Conservation (phyloP, 1,284 basidiomycete genomes). For the Chalciporus piperatoides region DNA sequence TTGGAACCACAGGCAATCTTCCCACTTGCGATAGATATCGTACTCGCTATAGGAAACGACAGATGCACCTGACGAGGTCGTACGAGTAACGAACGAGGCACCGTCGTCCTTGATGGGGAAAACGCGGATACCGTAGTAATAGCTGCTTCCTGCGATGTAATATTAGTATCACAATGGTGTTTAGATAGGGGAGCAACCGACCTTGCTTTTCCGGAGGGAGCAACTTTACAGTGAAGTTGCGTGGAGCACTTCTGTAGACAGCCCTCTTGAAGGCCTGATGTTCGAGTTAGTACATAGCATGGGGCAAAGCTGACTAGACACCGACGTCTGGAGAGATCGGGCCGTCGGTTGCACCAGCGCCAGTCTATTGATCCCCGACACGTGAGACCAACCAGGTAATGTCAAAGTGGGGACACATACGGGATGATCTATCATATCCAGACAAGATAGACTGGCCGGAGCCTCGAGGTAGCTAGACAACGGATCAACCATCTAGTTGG, state of each 20-base stretch:
- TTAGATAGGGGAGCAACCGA: conserved; percentile 26
- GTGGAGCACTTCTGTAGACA: conserved; percentile 55
- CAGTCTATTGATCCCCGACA: conserved; percentile 7
- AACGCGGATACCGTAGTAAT: conserved; percentile 62
- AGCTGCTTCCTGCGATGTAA: conserved; percentile 44
- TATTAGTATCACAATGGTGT: not conserved
- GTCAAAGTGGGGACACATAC: conserved; percentile 11
- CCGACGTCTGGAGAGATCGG: conserved; percentile 28
- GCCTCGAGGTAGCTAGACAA: not conserved
- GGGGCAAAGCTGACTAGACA: not conserved
- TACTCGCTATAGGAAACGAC: conserved; percentile 46
- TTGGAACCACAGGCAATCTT: conserved; percentile 74
- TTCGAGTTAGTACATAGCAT: conserved; percentile 4
- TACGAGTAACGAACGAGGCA: conserved; percentile 37
- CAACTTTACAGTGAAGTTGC: conserved; percentile 54
- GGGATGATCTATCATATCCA: not conserved
- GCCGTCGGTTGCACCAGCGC: conserved; percentile 8
- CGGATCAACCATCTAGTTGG: conserved; percentile 5
- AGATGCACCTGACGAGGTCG: conserved; percentile 21
- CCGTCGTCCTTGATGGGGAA: conserved; percentile 43
- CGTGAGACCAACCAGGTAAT: not conserved
- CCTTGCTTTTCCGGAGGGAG: conserved; percentile 59
- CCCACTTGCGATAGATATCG: conserved; percentile 74
- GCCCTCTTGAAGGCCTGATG: conserved; percentile 52
- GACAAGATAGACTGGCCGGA: not conserved